A percentile compares a stretch with the other conserved stretches of the same genome.
Conservation (phyloP, 192 early-diverging fungal genomes). For the Backusella psychrophila region DNA sequence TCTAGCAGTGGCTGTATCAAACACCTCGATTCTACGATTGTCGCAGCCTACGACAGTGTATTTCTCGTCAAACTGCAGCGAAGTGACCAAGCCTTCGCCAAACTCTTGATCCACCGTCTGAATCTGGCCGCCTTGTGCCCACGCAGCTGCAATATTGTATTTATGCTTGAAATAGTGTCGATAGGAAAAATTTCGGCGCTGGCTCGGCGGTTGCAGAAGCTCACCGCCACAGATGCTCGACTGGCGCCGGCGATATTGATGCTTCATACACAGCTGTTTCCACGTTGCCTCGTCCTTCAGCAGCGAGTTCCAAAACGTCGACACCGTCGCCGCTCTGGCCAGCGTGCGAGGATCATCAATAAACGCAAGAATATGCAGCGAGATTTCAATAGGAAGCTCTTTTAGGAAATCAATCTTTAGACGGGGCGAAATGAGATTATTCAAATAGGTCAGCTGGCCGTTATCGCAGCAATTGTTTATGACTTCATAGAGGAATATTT, state of each 20-base stretch:
- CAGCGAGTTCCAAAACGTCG: constrained; percentile 50
- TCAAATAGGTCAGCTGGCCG: constrained; percentile 46
- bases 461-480: constrained; percentile 44
- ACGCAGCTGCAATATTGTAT: constrained; percentile 51
- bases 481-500: constrained; percentile 40
- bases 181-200: constrained; percentile 39
- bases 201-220: constrained; percentile 25
- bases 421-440: constrained; percentile 48
- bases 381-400: constrained; percentile 68
- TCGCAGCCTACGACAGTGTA: constrained; percentile 96
- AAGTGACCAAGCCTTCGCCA: constrained; percentile 79
- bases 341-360: constrained; percentile 80
- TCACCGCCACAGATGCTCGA: constrained; percentile 26
- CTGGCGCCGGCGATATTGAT: constrained; percentile 32
- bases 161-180: constrained; percentile 51
- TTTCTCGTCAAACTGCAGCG: constrained; percentile 91
- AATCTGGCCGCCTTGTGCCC: constrained; percentile 47
- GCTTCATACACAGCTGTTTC: constrained; percentile 36
- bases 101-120: constrained; percentile 53
- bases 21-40: constrained; percentile 90
- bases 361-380: constrained; percentile 80
- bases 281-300: constrained; percentile 49
- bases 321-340: constrained; percentile 69
- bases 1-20: constrained; percentile 79
- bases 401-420: constrained; percentile 91